These are phyloP conservation scores for Huiozyma naganishii DNA, from an alignment of 805 yeast species.

Conservation along the genomic window DNA sequence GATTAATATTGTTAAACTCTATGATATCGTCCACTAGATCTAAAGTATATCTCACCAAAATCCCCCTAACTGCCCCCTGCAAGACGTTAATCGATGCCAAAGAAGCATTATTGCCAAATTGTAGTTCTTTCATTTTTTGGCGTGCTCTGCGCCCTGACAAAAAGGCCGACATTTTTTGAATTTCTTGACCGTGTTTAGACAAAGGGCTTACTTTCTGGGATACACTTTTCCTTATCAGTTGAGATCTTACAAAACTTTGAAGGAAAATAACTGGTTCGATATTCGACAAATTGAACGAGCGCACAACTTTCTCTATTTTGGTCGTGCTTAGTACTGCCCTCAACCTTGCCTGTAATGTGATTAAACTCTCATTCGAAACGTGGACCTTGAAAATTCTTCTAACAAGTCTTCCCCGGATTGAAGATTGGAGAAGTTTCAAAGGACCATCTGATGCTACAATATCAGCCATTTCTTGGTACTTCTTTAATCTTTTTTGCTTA, in stretches of 20 bases:
- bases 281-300: background rate
- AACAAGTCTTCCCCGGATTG: slow-evolving; percentile 7
- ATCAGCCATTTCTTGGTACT: background rate
- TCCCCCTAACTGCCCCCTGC: slow-evolving; percentile 57
- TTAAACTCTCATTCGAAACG: slow-evolving; percentile 5
- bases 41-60: slow-evolving; percentile 42
- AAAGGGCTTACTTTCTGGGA: slow-evolving; percentile 12
- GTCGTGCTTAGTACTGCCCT: slow-evolving; percentile 39
- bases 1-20: slow-evolving; percentile 32
- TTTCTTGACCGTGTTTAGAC: slow-evolving; percentile 9
- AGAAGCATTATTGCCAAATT: background rate
- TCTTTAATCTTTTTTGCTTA: slow-evolving; percentile 21
- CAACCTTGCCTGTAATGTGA: slow-evolving; percentile 39
- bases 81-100: slow-evolving; percentile 29
- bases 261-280: slow-evolving; percentile 31
- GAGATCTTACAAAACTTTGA: slow-evolving; percentile 53
- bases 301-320: slow-evolving; percentile 11
- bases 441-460: slow-evolving; percentile 6
- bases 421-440: slow-evolving; percentile 15
- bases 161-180: slow-evolving; percentile 7
- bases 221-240: background rate
- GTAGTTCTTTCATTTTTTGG: background rate
- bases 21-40: slow-evolving; percentile 47
- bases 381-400: background rate
- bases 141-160: slow-evolving; percentile 8